Evolutionary conservation across 75 land plant species (phyloP).

Genomic region (Adiantum capillusveneris): DNA sequence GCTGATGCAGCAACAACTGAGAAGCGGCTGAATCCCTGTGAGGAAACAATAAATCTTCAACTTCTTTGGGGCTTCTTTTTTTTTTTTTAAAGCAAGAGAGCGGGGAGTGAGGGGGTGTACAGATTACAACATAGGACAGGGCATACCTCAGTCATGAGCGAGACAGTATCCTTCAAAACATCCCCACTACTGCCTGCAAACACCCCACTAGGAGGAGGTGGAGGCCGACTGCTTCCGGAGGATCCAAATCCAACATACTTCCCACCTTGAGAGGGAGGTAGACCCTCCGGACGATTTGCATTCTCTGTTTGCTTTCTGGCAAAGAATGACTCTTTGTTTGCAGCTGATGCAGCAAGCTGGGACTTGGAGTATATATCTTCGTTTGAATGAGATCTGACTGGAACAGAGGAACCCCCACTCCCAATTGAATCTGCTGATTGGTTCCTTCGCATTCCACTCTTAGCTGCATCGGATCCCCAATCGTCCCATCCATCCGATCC

Average conservation of each 20-base stretch:
- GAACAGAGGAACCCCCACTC: conserved; percentile 14
- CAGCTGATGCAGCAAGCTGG: conserved; percentile 77
- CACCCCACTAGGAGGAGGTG: conserved; percentile 22
- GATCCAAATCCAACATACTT: conserved; percentile 99
- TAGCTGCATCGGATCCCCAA: conserved; percentile 52
- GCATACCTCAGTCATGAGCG: conserved; percentile 70
- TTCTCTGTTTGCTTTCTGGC: conserved; percentile 78
- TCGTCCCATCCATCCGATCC: conserved; percentile 59
- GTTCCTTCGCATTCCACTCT: conserved; percentile 59
- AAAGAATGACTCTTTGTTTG: conserved; percentile 73
- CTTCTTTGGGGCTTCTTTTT: too few relatives aligned
- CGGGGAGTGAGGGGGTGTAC: neutral
- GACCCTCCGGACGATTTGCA: conserved; percentile 59
- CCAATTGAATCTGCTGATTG: conserved; percentile 57
- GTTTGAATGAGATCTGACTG: conserved; percentile 53
- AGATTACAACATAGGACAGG: too few relatives aligned
- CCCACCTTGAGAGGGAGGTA: conserved; percentile 93
- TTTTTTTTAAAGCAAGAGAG: too few relatives aligned
- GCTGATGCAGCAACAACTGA: conserved; percentile 87
- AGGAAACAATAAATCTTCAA: too few relatives aligned
- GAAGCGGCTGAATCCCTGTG: conserved; percentile 48
- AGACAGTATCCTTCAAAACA: conserved; percentile 53
- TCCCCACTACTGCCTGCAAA: conserved; percentile 43
- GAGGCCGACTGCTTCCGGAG: conserved; percentile 17
- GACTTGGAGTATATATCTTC: conserved; percentile 61